Conservation (phyloP, 192 early-diverging fungal genomes). For the Chytriomyces hyalinus region DNA sequence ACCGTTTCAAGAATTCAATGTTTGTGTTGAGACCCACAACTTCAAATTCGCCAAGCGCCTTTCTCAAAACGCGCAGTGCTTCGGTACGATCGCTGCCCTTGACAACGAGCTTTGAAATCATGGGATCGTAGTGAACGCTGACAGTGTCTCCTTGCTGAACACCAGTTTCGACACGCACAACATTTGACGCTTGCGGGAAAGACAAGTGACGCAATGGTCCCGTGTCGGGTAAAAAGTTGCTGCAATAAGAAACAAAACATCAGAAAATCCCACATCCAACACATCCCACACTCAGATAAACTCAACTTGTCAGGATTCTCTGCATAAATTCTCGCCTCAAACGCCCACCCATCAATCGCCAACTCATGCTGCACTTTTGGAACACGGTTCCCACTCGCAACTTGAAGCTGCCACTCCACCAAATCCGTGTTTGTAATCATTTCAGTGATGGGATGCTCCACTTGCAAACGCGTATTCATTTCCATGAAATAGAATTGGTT, state of each 20-base stretch:
- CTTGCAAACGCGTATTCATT: conserved; percentile 94
- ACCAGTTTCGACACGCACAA: conserved; percentile 90
- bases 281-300: background rate
- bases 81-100: conserved; percentile 78
- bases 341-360: conserved; percentile 81
- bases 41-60: conserved; percentile 85
- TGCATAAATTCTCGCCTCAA: conserved; percentile 97
- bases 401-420: conserved; percentile 93
- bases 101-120: conserved; percentile 95
- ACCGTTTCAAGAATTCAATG: conserved; percentile 84
- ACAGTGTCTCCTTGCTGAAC: conserved; percentile 90
- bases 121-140: conserved; percentile 92
- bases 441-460: conserved; percentile 98
- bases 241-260: conserved; percentile 35
- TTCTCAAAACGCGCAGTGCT: conserved; percentile 79
- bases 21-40: conserved; percentile 92
- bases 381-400: conserved; percentile 88
- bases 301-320: conserved; percentile 84
- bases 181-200: conserved; percentile 66
- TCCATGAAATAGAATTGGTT: conserved; percentile 97
- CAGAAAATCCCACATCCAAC: conserved; percentile 25
- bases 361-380: conserved; percentile 77
- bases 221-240: conserved; percentile 90
- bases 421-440: conserved; percentile 93
- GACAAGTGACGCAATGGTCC: conserved; percentile 80